Conservation (phyloP, 768 basidiomycete species). For the Russula abietina region DNA sequence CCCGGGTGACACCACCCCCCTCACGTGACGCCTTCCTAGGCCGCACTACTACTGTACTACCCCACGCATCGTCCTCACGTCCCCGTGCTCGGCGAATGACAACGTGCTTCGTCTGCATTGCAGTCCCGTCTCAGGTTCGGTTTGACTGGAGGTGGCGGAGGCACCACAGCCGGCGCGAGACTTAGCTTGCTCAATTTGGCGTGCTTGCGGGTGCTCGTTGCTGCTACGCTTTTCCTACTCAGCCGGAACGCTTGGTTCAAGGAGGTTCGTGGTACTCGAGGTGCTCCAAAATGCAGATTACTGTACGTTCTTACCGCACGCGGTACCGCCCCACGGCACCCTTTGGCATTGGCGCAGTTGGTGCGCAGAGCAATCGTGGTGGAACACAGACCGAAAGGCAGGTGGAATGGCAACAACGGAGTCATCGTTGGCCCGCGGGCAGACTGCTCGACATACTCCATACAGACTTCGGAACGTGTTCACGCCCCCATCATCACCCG, state of each 20-base stretch:
- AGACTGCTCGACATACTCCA: too few relatives aligned
- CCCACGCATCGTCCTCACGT: slow-evolving; percentile 79
- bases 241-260: slow-evolving; percentile 78
- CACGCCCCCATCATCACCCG: slow-evolving; percentile 16
- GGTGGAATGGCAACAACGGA: slow-evolving; percentile 9
- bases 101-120: slow-evolving; percentile 47
- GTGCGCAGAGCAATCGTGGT: slow-evolving; percentile 1
- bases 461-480: slow-evolving; percentile 27
- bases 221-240: slow-evolving; percentile 73
- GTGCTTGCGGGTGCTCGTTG: slow-evolving; percentile 77
- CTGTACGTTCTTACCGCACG: slow-evolving; percentile 77
- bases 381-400: slow-evolving; percentile 12
- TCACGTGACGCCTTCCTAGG: too few relatives aligned
- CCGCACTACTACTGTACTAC: too few relatives aligned
- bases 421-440: too few relatives aligned
- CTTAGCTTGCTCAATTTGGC: slow-evolving; percentile 87
- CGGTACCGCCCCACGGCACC: slow-evolving; percentile 33
- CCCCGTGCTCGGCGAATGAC: slow-evolving; percentile 64
- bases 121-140: slow-evolving; percentile 57
- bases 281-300: slow-evolving; percentile 91
- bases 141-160: slow-evolving; percentile 3
- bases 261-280: slow-evolving; percentile 89
- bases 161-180: slow-evolving; percentile 64
- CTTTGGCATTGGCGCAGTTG: slow-evolving; percentile 23
- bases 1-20: too few relatives aligned